Evolutionary conservation across 495 filamentous ascomycete genomes (phyloP), one percentile per base, ranked within the genome.

Genomic region (Penicillium crystallinum): DNA sequence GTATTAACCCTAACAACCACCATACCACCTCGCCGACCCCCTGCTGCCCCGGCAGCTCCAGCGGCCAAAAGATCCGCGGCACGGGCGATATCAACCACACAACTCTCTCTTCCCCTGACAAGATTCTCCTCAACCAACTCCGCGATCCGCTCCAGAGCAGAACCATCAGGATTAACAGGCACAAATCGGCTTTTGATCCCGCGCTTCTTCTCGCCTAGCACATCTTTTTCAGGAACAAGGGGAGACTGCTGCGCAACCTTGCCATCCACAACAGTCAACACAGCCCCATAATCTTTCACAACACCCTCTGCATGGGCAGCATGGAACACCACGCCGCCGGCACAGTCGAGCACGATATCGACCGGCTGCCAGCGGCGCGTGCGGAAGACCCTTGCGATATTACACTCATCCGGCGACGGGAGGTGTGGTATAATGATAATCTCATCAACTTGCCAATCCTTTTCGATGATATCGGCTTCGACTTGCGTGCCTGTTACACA

Each of bases 301-400:
- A 75, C 66, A 35, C 49, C 45, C 0, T 60, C 54, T 1, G 61
- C 66, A 59, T 75, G 70, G 10, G 63, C 60, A 25, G 68, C 59
- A 8, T 53, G 58, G 55, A 71, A 69, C 30, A 68, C 63, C 18
- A 63, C 55, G 1, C 59, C 56, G 8, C 70, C 70, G 0, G 59
- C 55, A 37, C 71, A 74, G 31, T 76, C 73, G 19, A 76, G 56
- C 8, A 73, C 70, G 18, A 74, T 51, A 51, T 76, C 70, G 14
- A 74, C 70, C 5, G 71, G 67, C 0, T 54, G 52, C 64, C 64
- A 72, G 14, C 57, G 49, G 11, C 61, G 62, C 9, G 9, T 41
- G n/a, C 18, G 64, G 55, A 76, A 76, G 29, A 57, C 56, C 17
- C 39, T 35, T 3, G 56, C 59, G 22, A 74, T 61, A 54, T 74